Evolutionary conservation across 2,329 filamentous ascomycete genomes (phyloP).

Genomic region (Teratosphaeria destructans): DNA sequence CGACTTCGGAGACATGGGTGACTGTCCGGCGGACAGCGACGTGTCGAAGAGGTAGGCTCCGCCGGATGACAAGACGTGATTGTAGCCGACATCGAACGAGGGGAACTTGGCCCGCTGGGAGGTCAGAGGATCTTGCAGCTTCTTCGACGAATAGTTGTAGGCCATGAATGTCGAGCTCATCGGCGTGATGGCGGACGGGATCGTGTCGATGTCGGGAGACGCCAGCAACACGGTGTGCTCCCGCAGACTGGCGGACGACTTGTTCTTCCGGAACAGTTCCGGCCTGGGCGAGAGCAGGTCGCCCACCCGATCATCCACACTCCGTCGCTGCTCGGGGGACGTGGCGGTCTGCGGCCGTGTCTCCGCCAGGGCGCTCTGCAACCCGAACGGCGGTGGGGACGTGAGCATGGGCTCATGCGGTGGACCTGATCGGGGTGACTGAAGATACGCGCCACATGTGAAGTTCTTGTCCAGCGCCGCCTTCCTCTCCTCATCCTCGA

Average conservation of each 20-base stretch:
- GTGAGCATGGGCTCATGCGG: conserved; percentile 19
- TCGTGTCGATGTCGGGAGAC: conserved; percentile 44
- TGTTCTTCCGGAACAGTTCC: conserved; percentile 36
- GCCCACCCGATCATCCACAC: conserved; percentile 15
- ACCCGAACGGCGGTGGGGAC: conserved; percentile 22
- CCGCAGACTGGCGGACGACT: conserved; percentile 54
- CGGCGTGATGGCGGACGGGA: conserved; percentile 62
- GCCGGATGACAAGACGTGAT: conserved; percentile 42
- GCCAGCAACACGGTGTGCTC: conserved; percentile 60
- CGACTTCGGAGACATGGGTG: conserved; percentile 21
- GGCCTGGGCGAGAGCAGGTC: conserved; percentile 16
- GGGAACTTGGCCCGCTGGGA: conserved; percentile 28
- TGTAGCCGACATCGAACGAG: conserved; percentile 40
- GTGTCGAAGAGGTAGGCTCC: conserved; percentile 77
- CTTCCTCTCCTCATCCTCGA: conserved; percentile 15
- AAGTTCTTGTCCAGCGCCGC: conserved; percentile 11
- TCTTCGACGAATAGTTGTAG: conserved; percentile 26
- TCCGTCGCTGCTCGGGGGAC: conserved; percentile 11
- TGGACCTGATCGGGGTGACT: conserved; percentile 14
- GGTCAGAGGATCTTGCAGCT: conserved; percentile 16
- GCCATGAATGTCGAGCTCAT: conserved; percentile 56
- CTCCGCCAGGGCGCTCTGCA: conserved; percentile 10
- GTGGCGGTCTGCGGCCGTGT: conserved; percentile 8
- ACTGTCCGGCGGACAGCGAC: conserved; percentile 13
- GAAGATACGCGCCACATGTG: conserved; percentile 11